Evolutionary conservation across 441 rosid species (phyloP).

Genomic region (Bocquillonia castaneifolia): DNA sequence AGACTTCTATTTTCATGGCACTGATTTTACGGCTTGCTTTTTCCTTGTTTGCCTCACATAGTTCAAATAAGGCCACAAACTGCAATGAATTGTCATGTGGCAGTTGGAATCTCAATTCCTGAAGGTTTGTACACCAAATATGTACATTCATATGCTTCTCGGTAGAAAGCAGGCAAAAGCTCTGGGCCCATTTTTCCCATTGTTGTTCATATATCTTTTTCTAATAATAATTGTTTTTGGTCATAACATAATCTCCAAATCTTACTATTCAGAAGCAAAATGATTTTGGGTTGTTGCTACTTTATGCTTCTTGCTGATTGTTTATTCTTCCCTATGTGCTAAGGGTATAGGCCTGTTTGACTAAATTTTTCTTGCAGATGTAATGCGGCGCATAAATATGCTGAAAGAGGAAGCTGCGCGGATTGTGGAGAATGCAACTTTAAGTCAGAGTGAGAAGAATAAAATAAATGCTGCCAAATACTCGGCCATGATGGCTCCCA

Average conservation of each 20-base stretch:
- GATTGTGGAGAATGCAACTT: slow-evolving; percentile 80
- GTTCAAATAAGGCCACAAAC: not conserved
- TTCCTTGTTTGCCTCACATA: slow-evolving; percentile 5
- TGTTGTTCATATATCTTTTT: not conserved
- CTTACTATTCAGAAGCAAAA: not conserved
- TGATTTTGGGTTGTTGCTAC: not conserved
- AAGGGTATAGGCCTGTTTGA: slow-evolving; percentile 16
- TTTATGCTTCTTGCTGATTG: not conserved
- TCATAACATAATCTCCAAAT: not conserved
- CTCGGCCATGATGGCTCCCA: slow-evolving; percentile 99
- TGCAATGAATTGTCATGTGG: slow-evolving; percentile 11
- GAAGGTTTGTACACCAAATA: not conserved
- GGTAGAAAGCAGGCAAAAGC: too few species aligned
- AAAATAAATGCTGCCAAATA: slow-evolving; percentile 90
- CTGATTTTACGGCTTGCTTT: slow-evolving; percentile 19
- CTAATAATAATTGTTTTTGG: slow-evolving; percentile 4
- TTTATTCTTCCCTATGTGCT: slow-evolving; percentile 3
- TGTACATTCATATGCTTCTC: not conserved
- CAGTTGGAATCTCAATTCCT: slow-evolving; percentile 19
- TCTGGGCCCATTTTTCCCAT: too few species aligned
- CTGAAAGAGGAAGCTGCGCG: slow-evolving; percentile 92
- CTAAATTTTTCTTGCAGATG: slow-evolving; percentile 52
- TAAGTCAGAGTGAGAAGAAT: slow-evolving; percentile 86
- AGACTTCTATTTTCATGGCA: slow-evolving; percentile 22
- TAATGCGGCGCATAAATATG: slow-evolving; percentile 83